Evolutionary conservation across 495 filamentous ascomycete genomes (phyloP), one percentile per base, ranked within the genome.

Genomic region (Aspergillus ostianus): DNA sequence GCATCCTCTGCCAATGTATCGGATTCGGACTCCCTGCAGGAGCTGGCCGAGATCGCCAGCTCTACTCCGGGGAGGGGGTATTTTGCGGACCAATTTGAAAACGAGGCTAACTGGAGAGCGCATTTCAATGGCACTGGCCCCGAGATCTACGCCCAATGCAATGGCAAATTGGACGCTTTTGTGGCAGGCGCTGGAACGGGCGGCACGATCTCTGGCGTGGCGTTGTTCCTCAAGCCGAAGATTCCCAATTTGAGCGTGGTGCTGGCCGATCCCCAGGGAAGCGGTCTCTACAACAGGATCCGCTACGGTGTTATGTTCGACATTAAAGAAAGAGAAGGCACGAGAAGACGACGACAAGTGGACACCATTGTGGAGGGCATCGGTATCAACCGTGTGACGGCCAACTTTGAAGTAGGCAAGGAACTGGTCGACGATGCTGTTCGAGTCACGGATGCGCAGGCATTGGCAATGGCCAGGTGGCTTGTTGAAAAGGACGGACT

Each of bases 11-110:
- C 62, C 0, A 19, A 59, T 8, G 45, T 62, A 13, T 57, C 60
- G 10, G 60, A 66, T 47, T 59, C 58, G 9, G 55, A 59, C 29
- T 60, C 52, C 13, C 55, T 15, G 51, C 30, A 53, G 20, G 58
- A 51, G 41, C 20, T 54, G 15, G 47, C 60, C 26, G 58, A 57
- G n/a, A 20, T 20, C 13, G n/a, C 62, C 17, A 41, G 55, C 19
- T 65, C 65, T 26, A 63, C 57, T 3, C 60, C 60, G 13, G 79
- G 81, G 27, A 65, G 81, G 23, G 94, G 94, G 15, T 94, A 93
- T 73, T 99, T 99, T 73, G 92, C 92, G 0, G 90, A 99, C 70
- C 94, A 99, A 69, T 99, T 99, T 73, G 94, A 99, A 73, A 93
- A 87, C 54, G 74, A 80, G 48, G 87, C 89, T 10, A 99, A 99